Conservation (phyloP, 1,284 basidiomycete species). For the Mycena sp. region DNA sequence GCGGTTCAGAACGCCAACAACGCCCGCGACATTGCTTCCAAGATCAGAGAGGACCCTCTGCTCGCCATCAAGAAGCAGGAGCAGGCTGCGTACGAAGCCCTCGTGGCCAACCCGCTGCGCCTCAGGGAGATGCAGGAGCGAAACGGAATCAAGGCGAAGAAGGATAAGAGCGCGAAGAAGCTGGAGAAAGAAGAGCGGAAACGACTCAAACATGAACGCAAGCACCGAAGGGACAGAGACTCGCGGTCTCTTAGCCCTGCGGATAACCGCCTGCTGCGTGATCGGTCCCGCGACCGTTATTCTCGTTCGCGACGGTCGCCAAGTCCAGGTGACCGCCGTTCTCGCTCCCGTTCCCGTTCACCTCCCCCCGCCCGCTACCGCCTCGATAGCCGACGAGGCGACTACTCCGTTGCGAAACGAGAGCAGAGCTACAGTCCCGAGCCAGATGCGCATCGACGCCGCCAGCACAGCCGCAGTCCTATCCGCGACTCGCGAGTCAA, state of each 20-base stretch:
- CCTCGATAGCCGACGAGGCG: constrained; percentile 21
- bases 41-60: constrained; percentile 96
- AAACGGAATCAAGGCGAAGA: constrained; percentile 78
- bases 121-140: constrained; percentile 84
- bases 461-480: constrained; percentile 38
- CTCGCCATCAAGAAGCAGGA: constrained; percentile 98
- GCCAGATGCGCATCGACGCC: constrained; percentile 20
- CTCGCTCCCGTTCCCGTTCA: constrained; percentile 43
- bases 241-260: constrained; percentile 52
- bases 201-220: constrained; percentile 64
- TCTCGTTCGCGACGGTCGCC: constrained; percentile 47
- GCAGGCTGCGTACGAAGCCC: constrained; percentile 89
- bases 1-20: constrained; percentile 94
- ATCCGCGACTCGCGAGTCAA: constrained; percentile 22
- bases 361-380: constrained; percentile 29
- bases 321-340: constrained; percentile 49
- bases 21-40: constrained; percentile 88
- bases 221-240: constrained; percentile 50
- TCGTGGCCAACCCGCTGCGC: constrained; percentile 92
- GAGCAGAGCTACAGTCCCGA: constrained; percentile 21
- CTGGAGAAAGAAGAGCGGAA: constrained; percentile 67
- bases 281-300: constrained; percentile 43
- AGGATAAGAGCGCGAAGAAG: constrained; percentile 79
- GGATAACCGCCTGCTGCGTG: constrained; percentile 38
- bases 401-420: constrained; percentile 27